phyloP scores from a whole-genome alignment of 2,329 filamentous ascomycete species.

The Ophiocordyceps unilateralis region DNA sequence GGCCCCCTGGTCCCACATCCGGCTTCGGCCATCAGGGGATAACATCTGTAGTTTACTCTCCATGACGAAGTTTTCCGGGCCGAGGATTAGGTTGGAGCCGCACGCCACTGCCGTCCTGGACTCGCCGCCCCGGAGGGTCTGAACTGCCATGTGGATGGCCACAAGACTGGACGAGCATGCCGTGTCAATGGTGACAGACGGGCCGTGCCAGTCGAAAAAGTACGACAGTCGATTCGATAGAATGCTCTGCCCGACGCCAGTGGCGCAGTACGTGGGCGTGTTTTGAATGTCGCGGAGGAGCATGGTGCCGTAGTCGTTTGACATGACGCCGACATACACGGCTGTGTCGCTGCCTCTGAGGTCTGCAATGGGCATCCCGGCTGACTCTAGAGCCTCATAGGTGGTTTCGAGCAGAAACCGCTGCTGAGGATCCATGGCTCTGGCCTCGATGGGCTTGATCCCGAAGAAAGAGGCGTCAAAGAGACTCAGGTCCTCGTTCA shows the following conservation, averaged over 20 bases:
- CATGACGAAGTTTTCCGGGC: conserved; percentile 3
- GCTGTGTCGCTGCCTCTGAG: conserved; percentile 7
- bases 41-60: conserved; percentile 3
- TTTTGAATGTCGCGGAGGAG: conserved; percentile 7
- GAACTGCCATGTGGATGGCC: conserved; percentile 23
- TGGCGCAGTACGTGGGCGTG: conserved; percentile 19
- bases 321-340: conserved; percentile 14
- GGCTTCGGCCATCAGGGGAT: conserved; percentile 2
- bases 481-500: conserved; percentile 8
- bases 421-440: conserved; percentile 24
- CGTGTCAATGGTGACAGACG: conserved; percentile 31
- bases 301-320: conserved; percentile 19
- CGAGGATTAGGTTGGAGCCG: conserved; percentile 23
- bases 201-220: conserved; percentile 27
- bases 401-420: conserved; percentile 20
- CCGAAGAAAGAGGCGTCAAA: conserved; percentile 12
- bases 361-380: background rate
- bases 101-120: conserved; percentile 18
- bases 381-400: conserved; percentile 20
- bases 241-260: conserved; percentile 22
- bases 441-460: conserved; percentile 5
- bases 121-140: conserved; percentile 9
- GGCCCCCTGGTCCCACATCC: too few relatives aligned
- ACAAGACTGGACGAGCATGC: conserved; percentile 30
- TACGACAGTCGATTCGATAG: conserved; percentile 28